Base-by-base conservation (phyloP, 345 rosid species). In the Durio zibethinus region DNA sequence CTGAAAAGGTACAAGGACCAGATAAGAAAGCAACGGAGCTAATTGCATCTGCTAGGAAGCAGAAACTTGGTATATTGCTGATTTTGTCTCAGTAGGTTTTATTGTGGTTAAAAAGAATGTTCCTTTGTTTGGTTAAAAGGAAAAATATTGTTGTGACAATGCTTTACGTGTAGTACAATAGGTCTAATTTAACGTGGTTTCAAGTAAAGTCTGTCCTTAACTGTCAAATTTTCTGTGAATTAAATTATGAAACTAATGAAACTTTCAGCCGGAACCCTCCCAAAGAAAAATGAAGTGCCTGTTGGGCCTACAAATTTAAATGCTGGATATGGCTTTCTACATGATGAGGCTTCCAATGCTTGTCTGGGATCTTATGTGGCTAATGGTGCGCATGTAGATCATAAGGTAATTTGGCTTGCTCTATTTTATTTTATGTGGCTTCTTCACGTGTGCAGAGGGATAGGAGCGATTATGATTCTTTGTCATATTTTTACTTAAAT, bases 31-130 rank as follows among this genome's bases (percentile, higher is more conserved):
- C 74, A 15, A 45, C 85, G 0, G 93, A 87, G 79, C 73, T 92
- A 65, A 90, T 92, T 76, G 83, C 94, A 25, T 92, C 97, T 73
- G 83, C 80, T 16, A 87, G 94, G 77, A 90, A 89, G 85, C 91
- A 84, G 79, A 88, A 62, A 79, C 64, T 65, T 64, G 84, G 91
- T 88, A 79, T 73, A 68, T 57, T 81, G 29, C 60, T 63, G 50
- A 59, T 33, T 72, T 61, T 45, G 31, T 29, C 18, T 23, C 33
- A 16, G 33, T 77, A 29, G 4, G 64, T 62, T 70, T 64, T 48
- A 54, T n/a, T 33, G n/a, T n/a, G 11, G 23, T 47, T 68, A 59
- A 7, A n/a, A 7, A 15, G 31, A 54, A 61, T n/a, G 15, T 57
- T 69, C 4, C 20, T 8, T 70, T 35, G 45, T 60, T 29, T 48